phyloP scores from a whole-genome alignment of 768 basidiomycete species.

The Pleurotus giganteus region DNA sequence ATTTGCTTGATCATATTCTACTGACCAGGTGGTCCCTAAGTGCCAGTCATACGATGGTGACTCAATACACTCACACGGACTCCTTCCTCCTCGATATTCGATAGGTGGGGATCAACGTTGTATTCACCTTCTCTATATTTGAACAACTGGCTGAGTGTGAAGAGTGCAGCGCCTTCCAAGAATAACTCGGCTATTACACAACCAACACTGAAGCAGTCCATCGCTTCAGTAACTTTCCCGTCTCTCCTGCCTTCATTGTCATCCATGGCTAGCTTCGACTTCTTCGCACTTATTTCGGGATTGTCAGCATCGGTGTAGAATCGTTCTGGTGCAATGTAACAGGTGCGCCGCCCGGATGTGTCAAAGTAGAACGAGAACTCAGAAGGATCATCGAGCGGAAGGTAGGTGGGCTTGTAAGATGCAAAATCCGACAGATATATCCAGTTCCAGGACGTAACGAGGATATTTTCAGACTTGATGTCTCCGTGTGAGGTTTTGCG shows the following conservation, averaged over 20 bases:
- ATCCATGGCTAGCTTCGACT: slow-evolving; percentile 49
- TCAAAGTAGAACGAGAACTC: slow-evolving; percentile 99
- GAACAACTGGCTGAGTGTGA: slow-evolving; percentile 92
- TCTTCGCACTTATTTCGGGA: slow-evolving; percentile 69
- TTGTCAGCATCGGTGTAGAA: slow-evolving; percentile 79
- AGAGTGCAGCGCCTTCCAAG: slow-evolving; percentile 89
- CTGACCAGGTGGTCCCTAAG: slow-evolving; percentile 14
- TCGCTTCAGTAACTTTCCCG: slow-evolving; percentile 85
- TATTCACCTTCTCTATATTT: slow-evolving; percentile 89
- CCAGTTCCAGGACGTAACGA: slow-evolving; percentile 96
- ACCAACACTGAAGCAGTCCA: slow-evolving; percentile 96
- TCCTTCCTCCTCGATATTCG: slow-evolving; percentile 74
- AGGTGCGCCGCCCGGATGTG: slow-evolving; percentile 88
- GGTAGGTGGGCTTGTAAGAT: slow-evolving; percentile 90
- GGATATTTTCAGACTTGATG: slow-evolving; percentile 95
- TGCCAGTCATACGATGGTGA: background rate
- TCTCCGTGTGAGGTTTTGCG: slow-evolving; percentile 95
- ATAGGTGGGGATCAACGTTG: slow-evolving; percentile 68
- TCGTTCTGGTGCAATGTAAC: slow-evolving; percentile 94
- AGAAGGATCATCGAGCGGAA: slow-evolving; percentile 94
- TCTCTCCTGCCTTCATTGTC: slow-evolving; percentile 68
- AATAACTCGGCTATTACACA: slow-evolving; percentile 97
- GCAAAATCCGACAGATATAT: slow-evolving; percentile 95
- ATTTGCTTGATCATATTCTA: slow-evolving; percentile 88
- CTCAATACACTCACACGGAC: slow-evolving; percentile 63